Evolutionary conservation across 805 yeast genomes (phyloP).

Genomic region (Clavispora carvajalis): DNA sequence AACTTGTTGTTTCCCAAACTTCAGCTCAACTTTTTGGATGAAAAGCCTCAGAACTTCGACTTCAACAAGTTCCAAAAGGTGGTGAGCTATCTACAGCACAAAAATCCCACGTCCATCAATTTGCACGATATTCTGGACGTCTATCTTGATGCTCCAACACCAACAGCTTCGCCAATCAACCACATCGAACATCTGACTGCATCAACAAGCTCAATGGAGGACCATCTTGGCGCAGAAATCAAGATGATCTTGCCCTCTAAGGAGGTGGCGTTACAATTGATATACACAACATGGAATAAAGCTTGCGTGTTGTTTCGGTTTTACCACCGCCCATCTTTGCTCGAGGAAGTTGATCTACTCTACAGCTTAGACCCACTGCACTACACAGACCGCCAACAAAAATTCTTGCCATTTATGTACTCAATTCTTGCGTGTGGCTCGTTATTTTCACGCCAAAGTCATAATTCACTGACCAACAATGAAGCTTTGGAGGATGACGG

Average conservation of each 20-base stretch:
- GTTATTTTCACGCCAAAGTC: conserved; percentile 48
- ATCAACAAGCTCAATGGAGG: conserved; percentile 20
- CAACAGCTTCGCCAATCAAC: conserved; percentile 9
- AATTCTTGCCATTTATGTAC: conserved; percentile 74
- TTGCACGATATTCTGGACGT: conserved; percentile 25
- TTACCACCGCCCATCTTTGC: conserved; percentile 78
- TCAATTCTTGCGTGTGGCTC: conserved; percentile 89
- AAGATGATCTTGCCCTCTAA: conserved; percentile 71
- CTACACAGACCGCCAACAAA: conserved; percentile 67
- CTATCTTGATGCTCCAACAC: conserved; percentile 24
- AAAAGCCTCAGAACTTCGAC: conserved; percentile 24
- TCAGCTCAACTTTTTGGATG: conserved; percentile 30
- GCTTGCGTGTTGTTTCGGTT: conserved; percentile 84
- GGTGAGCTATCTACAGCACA: conserved; percentile 17
- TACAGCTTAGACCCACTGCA: conserved; percentile 71
- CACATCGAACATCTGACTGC: conserved; percentile 9
- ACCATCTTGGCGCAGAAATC: conserved; percentile 41
- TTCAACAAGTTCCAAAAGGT: conserved; percentile 29
- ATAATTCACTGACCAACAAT: conserved; percentile 11
- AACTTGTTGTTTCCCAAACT: conserved; percentile 32
- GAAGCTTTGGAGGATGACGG: conserved; percentile 67
- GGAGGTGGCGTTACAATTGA: conserved; percentile 62
- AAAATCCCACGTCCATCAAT: conserved; percentile 13
- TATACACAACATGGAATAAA: conserved; percentile 74
- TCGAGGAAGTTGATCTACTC: conserved; percentile 66